These are phyloP conservation scores for Cyphellophora attinorum DNA, from an alignment of 2,329 filamentous ascomycete species.

Conservation along the genomic window DNA sequence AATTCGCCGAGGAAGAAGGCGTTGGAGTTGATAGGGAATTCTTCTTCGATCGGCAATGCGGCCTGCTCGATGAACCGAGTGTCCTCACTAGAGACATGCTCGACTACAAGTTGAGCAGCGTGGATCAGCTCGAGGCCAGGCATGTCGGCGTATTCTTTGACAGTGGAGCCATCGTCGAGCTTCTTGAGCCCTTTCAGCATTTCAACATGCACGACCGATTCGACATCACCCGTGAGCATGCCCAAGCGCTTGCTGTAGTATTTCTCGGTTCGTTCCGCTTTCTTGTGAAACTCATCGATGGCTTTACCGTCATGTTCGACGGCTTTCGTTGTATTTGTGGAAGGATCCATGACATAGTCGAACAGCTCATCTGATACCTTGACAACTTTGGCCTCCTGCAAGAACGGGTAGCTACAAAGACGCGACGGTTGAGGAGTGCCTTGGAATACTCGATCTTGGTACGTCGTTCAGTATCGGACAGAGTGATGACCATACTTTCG, in stretches of 20 bases:
- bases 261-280: constrained; percentile 71
- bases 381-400: constrained; percentile 85
- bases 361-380: constrained; percentile 90
- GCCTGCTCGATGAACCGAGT: constrained; percentile 84
- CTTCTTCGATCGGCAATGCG: constrained; percentile 80
- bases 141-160: constrained; percentile 87
- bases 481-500: constrained; percentile 86
- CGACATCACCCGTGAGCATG: constrained; percentile 75
- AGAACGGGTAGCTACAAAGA: constrained; percentile 92
- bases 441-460: constrained; percentile 65
- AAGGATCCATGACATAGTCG: constrained; percentile 64
- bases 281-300: constrained; percentile 75
- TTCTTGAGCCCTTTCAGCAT: constrained; percentile 87
- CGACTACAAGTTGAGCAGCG: constrained; percentile 83
- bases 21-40: constrained; percentile 73
- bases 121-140: constrained; percentile 80
- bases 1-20: constrained; percentile 93
- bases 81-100: constrained; percentile 82
- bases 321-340: constrained; percentile 52
- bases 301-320: constrained; percentile 65
- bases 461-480: constrained; percentile 63
- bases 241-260: constrained; percentile 86
- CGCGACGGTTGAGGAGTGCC: constrained; percentile 69
- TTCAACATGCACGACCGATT: constrained; percentile 83
- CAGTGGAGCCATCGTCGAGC: constrained; percentile 77